Conservation (phyloP, 129 eudicot species). For the carrot (Daucus carota) region DH1_v3.0 NC_030387.2:5089501-5090000, state of each 20-base stretch:
- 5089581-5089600: neutral
- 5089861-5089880: conserved; percentile 32
- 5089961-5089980: conserved; percentile 10
- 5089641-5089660: neutral
- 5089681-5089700: neutral
- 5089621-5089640: neutral
- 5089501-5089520: neutral
- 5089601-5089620: neutral
- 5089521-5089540: neutral
- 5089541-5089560: neutral
- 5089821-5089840: conserved; percentile 40
- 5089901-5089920: conserved; percentile 29
- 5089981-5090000: conserved; percentile 10
- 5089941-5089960: conserved; percentile 11
- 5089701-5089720: no score
- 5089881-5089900: conserved; percentile 50
- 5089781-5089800: conserved; percentile 34
- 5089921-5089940: conserved; percentile 32
- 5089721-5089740: no score
- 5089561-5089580: neutral
- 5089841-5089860: conserved; percentile 34
- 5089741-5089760: neutral
- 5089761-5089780: conserved; percentile 58
- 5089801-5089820: conserved; percentile 59
- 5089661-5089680: neutral